A percentile compares a stretch with the other conserved stretches of the same genome.
Conservation (phyloP, 805 yeast genomes). For the Wickerhamomyces silvicola region DNA sequence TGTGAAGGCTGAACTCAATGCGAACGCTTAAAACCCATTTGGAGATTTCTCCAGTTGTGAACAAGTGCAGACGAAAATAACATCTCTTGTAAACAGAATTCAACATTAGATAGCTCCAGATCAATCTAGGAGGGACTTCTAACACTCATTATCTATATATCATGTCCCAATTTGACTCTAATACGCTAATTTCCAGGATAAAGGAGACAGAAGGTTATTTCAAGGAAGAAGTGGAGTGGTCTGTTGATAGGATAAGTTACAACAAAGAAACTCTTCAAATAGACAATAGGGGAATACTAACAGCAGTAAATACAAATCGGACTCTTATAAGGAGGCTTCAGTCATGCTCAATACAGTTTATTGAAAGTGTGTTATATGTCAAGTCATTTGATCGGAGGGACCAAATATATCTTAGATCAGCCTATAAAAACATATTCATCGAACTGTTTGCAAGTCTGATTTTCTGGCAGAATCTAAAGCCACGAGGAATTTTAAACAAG, state of each 20-base stretch:
- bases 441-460: constrained; percentile 38
- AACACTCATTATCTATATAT: too few species aligned
- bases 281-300: background rate
- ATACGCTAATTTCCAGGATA: too few species aligned
- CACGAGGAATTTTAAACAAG: constrained; percentile 48
- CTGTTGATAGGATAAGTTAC: background rate
- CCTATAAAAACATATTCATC: constrained; percentile 28
- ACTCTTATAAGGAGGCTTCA: constrained; percentile 9
- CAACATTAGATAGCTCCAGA: too few species aligned
- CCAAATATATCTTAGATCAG: constrained; percentile 13
- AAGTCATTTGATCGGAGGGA: constrained; percentile 3
- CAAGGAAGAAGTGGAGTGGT: too few species aligned
- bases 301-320: background rate
- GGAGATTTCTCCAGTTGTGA: too few species aligned
- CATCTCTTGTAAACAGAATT: too few species aligned
- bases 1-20: too few species aligned
- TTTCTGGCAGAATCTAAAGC: constrained; percentile 52
- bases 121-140: too few species aligned
- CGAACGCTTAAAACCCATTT: too few species aligned
- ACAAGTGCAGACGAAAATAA: too few species aligned
- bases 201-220: too few species aligned
- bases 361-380: constrained; percentile 3
- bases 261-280: background rate
- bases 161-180: too few species aligned
- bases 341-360: constrained; percentile 6